phyloP scores from a whole-genome alignment of 75 land plant genomes.

The Chamaecyparis obtusa region DNA sequence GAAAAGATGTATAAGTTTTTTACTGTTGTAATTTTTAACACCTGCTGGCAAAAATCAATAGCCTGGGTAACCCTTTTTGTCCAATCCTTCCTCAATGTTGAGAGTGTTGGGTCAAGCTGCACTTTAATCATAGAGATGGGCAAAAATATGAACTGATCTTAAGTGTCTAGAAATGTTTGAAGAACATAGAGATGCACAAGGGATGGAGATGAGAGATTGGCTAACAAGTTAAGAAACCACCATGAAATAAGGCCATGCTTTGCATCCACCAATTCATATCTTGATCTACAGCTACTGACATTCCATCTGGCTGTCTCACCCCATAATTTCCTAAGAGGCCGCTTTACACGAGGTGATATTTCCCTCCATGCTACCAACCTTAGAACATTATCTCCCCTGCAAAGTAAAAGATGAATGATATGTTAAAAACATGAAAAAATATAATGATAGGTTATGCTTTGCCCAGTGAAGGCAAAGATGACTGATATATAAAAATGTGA shows the following conservation, averaged over 20 bases:
- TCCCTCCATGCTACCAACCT: slow-evolving; percentile 74
- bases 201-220: neutral
- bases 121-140: neutral
- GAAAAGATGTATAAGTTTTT: neutral
- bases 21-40: neutral
- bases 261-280: slow-evolving; percentile 48
- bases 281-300: slow-evolving; percentile 19
- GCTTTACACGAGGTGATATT: slow-evolving; percentile 69
- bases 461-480: neutral
- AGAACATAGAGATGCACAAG: neutral
- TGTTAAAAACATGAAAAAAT: neutral
- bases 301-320: slow-evolving; percentile 33
- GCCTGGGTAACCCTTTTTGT: neutral
- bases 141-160: neutral
- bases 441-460: neutral
- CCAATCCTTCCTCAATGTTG: neutral
- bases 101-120: neutral
- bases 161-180: neutral
- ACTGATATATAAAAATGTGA: slow-evolving; percentile 7
- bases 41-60: neutral
- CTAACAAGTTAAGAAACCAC: slow-evolving; percentile 24
- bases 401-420: neutral
- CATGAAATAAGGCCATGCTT: slow-evolving; percentile 76
- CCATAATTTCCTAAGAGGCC: slow-evolving; percentile 40
- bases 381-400: slow-evolving; percentile 54